phyloP scores from a whole-genome alignment of 1,284 basidiomycete genomes.

The Sutorius eximius region DNA sequence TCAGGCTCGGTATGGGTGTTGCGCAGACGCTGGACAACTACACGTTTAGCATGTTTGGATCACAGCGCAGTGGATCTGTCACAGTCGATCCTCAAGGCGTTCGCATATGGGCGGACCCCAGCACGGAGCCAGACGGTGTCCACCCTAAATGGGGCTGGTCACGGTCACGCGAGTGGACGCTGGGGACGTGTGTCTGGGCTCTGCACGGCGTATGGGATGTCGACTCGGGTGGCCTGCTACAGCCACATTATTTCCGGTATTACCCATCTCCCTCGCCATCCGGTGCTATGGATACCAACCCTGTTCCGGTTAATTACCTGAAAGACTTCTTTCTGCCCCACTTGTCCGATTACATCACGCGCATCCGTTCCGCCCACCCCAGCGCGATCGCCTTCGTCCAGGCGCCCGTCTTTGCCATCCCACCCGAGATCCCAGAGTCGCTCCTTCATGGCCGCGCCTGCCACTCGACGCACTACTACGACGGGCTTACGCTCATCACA shows the following conservation, averaged over 20 bases:
- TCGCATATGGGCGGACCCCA: conserved; percentile 70
- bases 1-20: conserved; percentile 87
- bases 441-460: conserved; percentile 72
- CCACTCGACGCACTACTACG: conserved; percentile 91
- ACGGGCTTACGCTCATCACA: conserved; percentile 83
- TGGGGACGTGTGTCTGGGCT: conserved; percentile 91
- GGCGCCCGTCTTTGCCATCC: conserved; percentile 87
- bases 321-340: conserved; percentile 85
- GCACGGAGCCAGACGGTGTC: conserved; percentile 41
- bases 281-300: conserved; percentile 18
- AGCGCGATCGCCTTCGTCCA: conserved; percentile 91
- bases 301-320: conserved; percentile 63
- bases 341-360: conserved; percentile 61
- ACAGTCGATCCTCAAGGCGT: conserved; percentile 82
- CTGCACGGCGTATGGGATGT: conserved; percentile 92
- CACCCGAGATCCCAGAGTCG: conserved; percentile 60
- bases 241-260: conserved; percentile 78
- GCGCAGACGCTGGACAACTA: conserved; percentile 85
- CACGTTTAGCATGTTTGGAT: conserved; percentile 81
- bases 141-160: conserved; percentile 46
- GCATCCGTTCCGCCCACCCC: conserved; percentile 74
- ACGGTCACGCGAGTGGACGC: conserved; percentile 60
- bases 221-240: conserved; percentile 64
- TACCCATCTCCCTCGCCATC: conserved; percentile 32
- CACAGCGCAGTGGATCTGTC: conserved; percentile 69